phyloP scores from a whole-genome alignment of 345 rosid genomes.

The thale cress (Arabidopsis thaliana) region DNA sequence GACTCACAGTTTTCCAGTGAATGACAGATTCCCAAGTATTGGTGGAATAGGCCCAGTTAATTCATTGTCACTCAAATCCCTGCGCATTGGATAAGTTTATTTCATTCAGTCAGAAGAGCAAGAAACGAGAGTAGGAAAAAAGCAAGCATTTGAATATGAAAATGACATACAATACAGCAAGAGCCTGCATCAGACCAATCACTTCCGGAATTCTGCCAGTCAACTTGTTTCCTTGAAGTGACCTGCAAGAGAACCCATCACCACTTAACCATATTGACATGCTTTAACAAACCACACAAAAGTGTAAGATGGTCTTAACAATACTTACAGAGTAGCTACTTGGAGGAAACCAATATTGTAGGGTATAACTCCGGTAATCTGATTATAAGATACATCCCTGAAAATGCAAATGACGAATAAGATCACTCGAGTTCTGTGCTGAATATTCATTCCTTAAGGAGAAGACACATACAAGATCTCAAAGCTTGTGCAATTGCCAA shows the following conservation, averaged over 20 bases:
- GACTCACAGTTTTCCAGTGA: constrained; percentile 86
- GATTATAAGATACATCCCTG: constrained; percentile 92
- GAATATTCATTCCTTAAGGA: too few species aligned
- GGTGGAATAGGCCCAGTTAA: constrained; percentile 83
- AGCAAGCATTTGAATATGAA: neutral
- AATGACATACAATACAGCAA: constrained; percentile 82
- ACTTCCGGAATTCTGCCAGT: constrained; percentile 87
- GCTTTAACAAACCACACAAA: neutral
- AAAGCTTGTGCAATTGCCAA: constrained; percentile 96
- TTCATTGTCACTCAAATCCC: constrained; percentile 93
- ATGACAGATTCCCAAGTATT: constrained; percentile 91
- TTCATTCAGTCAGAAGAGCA: neutral
- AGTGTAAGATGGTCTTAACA: too few species aligned
- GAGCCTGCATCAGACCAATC: constrained; percentile 95
- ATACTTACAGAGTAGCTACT: constrained; percentile 91
- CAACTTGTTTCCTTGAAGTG: constrained; percentile 85
- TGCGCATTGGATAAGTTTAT: constrained; percentile 18
- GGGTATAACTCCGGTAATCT: constrained; percentile 80
- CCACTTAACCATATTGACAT: neutral
- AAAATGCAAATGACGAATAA: neutral
- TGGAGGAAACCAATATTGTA: constrained; percentile 93
- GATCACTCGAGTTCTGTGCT: neutral
- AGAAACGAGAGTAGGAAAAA: neutral
- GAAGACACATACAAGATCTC: constrained; percentile 79
- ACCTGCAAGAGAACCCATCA: constrained; percentile 50